Evolutionary conservation across 2,329 filamentous ascomycete species (phyloP).

Genomic region (Clarireedia hainanense): DNA sequence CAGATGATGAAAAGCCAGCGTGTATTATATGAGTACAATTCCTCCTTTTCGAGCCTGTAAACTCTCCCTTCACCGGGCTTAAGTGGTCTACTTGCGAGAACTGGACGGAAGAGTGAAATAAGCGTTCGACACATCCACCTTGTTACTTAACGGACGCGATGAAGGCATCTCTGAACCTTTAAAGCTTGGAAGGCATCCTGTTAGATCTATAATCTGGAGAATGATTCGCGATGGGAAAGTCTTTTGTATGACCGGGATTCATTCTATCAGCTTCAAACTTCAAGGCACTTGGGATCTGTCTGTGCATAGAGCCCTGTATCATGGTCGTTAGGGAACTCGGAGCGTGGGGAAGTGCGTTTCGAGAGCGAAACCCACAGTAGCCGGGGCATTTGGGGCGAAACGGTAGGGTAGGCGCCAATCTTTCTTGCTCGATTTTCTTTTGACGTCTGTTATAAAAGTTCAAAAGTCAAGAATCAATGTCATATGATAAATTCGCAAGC

Average conservation of each 20-base stretch:
- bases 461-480: too few relatives aligned
- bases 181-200: slow-evolving; percentile 44
- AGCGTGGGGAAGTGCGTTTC: neutral
- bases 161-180: slow-evolving; percentile 86
- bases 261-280: too few relatives aligned
- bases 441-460: too few relatives aligned
- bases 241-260: neutral
- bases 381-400: neutral
- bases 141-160: slow-evolving; percentile 96
- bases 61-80: slow-evolving; percentile 85
- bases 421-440: neutral
- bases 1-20: slow-evolving; percentile 99
- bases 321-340: neutral
- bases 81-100: slow-evolving; percentile 72
- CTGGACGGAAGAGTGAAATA: slow-evolving; percentile 77
- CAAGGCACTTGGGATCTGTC: neutral
- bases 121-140: slow-evolving; percentile 99
- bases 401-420: neutral
- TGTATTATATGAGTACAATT: slow-evolving; percentile 82
- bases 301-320: neutral
- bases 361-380: neutral
- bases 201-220: neutral
- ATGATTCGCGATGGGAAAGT: neutral
- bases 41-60: slow-evolving; percentile 54
- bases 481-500: too few relatives aligned